phyloP scores from a whole-genome alignment of 768 basidiomycete species.

The Russula emetica region DNA sequence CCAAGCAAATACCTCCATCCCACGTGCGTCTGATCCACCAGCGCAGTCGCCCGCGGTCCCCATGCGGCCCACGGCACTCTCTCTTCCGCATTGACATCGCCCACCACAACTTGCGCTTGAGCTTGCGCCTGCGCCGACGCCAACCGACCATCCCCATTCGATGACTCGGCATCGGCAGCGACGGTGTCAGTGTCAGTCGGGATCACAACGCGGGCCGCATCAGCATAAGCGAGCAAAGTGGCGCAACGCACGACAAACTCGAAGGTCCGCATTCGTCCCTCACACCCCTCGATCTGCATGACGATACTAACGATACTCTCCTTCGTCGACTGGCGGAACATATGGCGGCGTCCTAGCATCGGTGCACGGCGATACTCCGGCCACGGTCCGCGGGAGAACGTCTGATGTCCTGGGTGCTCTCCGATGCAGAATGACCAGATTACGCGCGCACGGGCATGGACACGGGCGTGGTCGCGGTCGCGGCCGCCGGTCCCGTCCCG shows the following conservation, averaged over 20 bases:
- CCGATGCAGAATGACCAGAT: neutral
- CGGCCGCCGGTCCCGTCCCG: neutral
- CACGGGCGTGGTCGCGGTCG: too few species aligned
- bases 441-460: neutral
- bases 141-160: neutral
- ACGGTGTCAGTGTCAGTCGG: neutral
- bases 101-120: neutral
- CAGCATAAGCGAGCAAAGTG: neutral
- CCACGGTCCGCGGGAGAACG: constrained; percentile 4
- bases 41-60: constrained; percentile 7
- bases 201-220: neutral
- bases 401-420: neutral
- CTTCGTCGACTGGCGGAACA: neutral
- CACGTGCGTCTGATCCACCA: constrained; percentile 5
- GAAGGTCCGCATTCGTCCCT: neutral
- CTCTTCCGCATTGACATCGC: neutral
- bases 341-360: neutral
- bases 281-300: neutral
- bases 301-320: constrained; percentile 3
- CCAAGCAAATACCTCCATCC: neutral
- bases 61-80: constrained; percentile 7
- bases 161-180: neutral
- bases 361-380: neutral
- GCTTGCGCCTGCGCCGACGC: neutral
- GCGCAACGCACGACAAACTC: neutral